Evolutionary conservation across 129 eudicot species (phyloP).

Genomic region (Helichrysum umbraculigerum): DNA sequence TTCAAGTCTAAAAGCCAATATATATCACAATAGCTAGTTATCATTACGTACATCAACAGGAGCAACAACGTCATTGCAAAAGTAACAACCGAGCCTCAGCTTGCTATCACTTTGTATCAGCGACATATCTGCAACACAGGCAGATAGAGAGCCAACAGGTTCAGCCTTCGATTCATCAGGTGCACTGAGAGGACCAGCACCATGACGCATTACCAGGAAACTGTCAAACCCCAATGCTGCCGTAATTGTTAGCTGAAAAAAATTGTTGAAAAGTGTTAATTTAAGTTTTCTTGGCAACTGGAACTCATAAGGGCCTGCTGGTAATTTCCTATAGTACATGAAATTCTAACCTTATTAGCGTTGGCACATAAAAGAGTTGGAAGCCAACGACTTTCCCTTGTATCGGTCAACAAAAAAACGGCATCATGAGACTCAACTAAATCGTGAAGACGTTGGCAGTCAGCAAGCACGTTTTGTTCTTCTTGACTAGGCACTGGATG

Average conservation of each 20-base stretch:
- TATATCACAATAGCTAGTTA: not conserved
- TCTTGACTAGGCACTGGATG: slow-evolving; percentile 79
- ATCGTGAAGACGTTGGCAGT: slow-evolving; percentile 66
- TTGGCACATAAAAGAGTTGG: slow-evolving; percentile 75
- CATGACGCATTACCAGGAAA: slow-evolving; percentile 98
- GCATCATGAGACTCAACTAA: slow-evolving; percentile 84
- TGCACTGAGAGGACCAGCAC: slow-evolving; percentile 68
- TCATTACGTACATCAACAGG: slow-evolving; percentile 71
- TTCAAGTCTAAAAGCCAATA: not conserved
- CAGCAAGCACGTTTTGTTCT: slow-evolving; percentile 63
- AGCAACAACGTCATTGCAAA: slow-evolving; percentile 93
- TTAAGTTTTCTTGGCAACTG: slow-evolving; percentile 1
- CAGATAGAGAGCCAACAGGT: slow-evolving; percentile 36
- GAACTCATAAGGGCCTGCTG: slow-evolving; percentile 6
- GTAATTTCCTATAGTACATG: slow-evolving; percentile 10
- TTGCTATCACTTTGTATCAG: slow-evolving; percentile 31
- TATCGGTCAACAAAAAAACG: slow-evolving; percentile 81
- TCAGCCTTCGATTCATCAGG: slow-evolving; percentile 32
- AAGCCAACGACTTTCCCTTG: slow-evolving; percentile 98
- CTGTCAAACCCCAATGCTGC: slow-evolving; percentile 96
- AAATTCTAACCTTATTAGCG: slow-evolving; percentile 50
- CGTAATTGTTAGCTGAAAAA: slow-evolving; percentile 64
- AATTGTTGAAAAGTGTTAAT: not conserved
- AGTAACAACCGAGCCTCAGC: slow-evolving; percentile 83
- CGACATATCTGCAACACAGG: slow-evolving; percentile 45